phyloP scores from a whole-genome alignment of 2,329 filamentous ascomycete species.

The Oidium heveae region DNA sequence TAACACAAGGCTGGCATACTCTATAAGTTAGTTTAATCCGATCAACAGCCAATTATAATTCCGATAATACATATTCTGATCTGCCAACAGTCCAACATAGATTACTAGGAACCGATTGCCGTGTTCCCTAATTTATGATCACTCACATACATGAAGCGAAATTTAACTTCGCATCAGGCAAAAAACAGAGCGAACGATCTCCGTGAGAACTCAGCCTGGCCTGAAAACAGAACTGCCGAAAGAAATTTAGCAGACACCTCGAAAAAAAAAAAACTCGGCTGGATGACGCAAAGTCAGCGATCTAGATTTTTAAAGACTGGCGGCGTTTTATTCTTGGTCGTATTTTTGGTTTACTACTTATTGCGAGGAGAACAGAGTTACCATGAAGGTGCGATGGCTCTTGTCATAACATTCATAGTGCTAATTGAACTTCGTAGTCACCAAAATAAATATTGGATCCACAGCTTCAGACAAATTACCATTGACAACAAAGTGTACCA shows the following conservation, averaged over 20 bases:
- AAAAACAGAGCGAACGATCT: conserved; percentile 34
- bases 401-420: background rate
- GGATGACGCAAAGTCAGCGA: conserved; percentile 38
- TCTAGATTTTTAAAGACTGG: conserved; percentile 40
- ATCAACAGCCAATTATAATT: too few relatives aligned
- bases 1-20: too few relatives aligned
- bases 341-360: conserved; percentile 38
- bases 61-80: too few relatives aligned
- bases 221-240: conserved; percentile 22
- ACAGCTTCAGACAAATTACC: conserved; percentile 32
- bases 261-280: conserved; percentile 29
- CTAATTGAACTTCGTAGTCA: conserved; percentile 3
- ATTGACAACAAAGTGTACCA: conserved; percentile 51
- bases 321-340: conserved; percentile 31
- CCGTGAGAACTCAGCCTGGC: conserved; percentile 38
- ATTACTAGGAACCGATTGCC: too few relatives aligned
- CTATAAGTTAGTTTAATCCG: too few relatives aligned
- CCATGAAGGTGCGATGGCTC: conserved; percentile 7
- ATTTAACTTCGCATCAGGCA: conserved; percentile 36
- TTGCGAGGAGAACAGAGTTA: conserved; percentile 25
- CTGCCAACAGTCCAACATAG: too few relatives aligned
- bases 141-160: conserved; percentile 30
- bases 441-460: conserved; percentile 20
- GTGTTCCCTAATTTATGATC: background rate
- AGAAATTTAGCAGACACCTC: conserved; percentile 18